These are phyloP conservation scores for Solanum sejunctum DNA, from an alignment of 257 asterid genomes.

Conservation along the genomic window DNA sequence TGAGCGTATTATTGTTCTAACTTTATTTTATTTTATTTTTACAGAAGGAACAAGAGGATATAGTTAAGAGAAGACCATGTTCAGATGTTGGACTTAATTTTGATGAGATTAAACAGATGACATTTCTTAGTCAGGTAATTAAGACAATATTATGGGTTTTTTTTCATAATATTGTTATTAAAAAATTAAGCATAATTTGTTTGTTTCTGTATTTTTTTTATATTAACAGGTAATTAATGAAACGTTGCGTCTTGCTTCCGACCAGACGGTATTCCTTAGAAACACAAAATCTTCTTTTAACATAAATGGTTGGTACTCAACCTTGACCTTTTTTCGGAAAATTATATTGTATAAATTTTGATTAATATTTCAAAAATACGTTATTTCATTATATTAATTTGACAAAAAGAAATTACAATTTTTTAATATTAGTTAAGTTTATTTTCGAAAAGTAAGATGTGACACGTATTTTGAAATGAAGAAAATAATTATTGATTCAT, in stretches of 20 bases:
- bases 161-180: too few species aligned
- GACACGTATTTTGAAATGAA: neutral
- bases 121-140: neutral
- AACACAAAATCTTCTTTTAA: neutral
- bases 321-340: too few species aligned
- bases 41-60: conserved; percentile 7
- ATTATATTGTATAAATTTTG: too few species aligned
- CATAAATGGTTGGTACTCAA: neutral
- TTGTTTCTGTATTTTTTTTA: neutral
- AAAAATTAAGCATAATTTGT: neutral
- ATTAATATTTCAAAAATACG: too few species aligned
- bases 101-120: conserved; percentile 6
- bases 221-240: neutral
- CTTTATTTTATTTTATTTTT: neutral
- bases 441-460: neutral
- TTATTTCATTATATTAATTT: too few species aligned
- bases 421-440: too few species aligned
- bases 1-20: too few species aligned
- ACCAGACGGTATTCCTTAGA: neutral
- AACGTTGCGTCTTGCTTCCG: neutral
- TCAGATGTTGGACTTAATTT: neutral
- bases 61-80: neutral
- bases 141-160: neutral
- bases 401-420: too few species aligned
- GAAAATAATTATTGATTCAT: neutral